phyloP scores from a whole-genome alignment of 2,329 filamentous ascomycete genomes.

The Clonostachys solani region DNA sequence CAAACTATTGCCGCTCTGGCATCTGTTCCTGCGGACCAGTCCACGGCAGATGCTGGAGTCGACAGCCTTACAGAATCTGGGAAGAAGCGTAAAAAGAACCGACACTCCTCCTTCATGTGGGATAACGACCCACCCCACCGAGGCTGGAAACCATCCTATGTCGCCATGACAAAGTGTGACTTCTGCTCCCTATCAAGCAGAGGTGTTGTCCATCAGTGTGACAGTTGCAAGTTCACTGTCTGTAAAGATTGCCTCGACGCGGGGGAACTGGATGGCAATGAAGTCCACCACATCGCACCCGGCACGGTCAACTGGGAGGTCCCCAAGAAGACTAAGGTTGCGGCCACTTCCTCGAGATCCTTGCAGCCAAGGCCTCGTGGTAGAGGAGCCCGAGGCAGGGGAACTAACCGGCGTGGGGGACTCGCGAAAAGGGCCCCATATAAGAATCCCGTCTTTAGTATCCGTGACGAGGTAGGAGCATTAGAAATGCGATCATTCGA shows the following conservation, averaged over 20 bases:
- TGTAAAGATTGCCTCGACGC: slow-evolving; percentile 11
- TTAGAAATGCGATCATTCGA: background rate
- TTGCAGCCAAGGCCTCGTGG: no score
- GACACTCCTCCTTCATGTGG: no score
- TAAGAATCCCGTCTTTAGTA: background rate
- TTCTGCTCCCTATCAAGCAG: slow-evolving; percentile 13
- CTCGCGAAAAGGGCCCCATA: background rate
- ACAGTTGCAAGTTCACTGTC: slow-evolving; percentile 13
- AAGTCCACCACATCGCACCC: slow-evolving; percentile 11
- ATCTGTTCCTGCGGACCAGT: no score
- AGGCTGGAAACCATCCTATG: slow-evolving; percentile 11
- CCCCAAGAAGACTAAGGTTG: background rate
- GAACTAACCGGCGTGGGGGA: background rate
- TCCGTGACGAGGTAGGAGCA: background rate
- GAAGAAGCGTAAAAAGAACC: background rate
- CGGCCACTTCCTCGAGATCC: background rate
- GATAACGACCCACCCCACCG: slow-evolving; percentile 1
- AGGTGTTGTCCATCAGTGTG: slow-evolving; percentile 14
- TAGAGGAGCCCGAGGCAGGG: background rate
- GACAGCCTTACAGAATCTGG: no score
- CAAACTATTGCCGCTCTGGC: no score
- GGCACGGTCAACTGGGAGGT: slow-evolving; percentile 9
- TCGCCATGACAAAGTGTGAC: slow-evolving; percentile 18
- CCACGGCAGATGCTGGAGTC: no score
- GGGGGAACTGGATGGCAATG: slow-evolving; percentile 7